phyloP scores from a whole-genome alignment of 2,329 filamentous ascomycete species.

The Microcera coccophila region DNA sequence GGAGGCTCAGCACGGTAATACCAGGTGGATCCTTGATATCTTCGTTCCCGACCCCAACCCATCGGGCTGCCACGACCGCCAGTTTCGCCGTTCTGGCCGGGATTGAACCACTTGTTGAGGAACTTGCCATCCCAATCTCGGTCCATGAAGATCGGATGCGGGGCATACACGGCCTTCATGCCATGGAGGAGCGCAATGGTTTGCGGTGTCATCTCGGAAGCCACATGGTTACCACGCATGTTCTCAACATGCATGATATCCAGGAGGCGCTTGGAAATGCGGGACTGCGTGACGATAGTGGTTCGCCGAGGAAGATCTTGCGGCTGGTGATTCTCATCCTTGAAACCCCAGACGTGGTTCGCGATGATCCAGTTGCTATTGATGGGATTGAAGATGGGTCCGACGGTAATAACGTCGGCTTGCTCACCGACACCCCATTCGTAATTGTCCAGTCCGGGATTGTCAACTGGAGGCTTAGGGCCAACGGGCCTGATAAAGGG shows the following conservation, averaged over 20 bases:
- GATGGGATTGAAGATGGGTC: slow-evolving; percentile 74
- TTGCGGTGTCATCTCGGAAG: slow-evolving; percentile 75
- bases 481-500: slow-evolving; percentile 60
- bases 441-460: slow-evolving; percentile 62
- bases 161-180: slow-evolving; percentile 72
- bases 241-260: slow-evolving; percentile 77
- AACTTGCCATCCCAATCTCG: slow-evolving; percentile 60
- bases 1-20: slow-evolving; percentile 57
- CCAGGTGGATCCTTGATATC: slow-evolving; percentile 58
- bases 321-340: slow-evolving; percentile 44
- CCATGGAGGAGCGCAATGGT: slow-evolving; percentile 72
- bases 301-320: slow-evolving; percentile 64
- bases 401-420: slow-evolving; percentile 68
- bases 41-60: slow-evolving; percentile 55
- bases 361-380: slow-evolving; percentile 70
- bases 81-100: slow-evolving; percentile 51
- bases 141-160: slow-evolving; percentile 77
- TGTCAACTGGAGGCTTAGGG: slow-evolving; percentile 57
- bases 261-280: slow-evolving; percentile 67
- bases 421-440: slow-evolving; percentile 74
- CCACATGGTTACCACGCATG: slow-evolving; percentile 68
- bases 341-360: slow-evolving; percentile 65
- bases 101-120: slow-evolving; percentile 58
- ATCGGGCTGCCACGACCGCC: slow-evolving; percentile 55
- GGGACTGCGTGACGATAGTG: slow-evolving; percentile 74